These are phyloP conservation scores for Gautieria morchelliformis DNA, from an alignment of 768 basidiomycete species.

Conservation along the genomic window DNA sequence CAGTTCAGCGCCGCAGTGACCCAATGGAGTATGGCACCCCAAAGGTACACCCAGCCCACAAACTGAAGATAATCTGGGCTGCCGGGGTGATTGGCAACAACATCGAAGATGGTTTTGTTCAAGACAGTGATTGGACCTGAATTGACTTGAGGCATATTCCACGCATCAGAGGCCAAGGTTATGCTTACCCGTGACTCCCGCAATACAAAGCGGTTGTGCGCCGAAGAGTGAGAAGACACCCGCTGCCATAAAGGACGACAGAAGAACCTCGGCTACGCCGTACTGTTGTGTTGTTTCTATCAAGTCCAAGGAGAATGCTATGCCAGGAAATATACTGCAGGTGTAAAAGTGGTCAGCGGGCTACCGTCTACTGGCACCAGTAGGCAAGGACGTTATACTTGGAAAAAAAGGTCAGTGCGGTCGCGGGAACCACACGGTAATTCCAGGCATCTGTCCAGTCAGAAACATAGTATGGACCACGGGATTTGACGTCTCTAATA, in stretches of 20 bases:
- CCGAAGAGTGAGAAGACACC: conserved; percentile 81
- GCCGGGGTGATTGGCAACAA: conserved; percentile 45
- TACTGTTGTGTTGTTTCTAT: conserved; percentile 88
- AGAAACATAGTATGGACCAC: conserved; percentile 69
- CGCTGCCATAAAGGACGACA: conserved; percentile 82
- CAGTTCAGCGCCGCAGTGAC: conserved; percentile 72
- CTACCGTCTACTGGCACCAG: neutral
- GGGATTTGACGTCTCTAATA: conserved; percentile 53
- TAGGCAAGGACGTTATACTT: conserved; percentile 39
- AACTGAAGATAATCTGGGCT: conserved; percentile 76
- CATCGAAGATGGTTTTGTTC: conserved; percentile 82
- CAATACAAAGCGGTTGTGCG: conserved; percentile 85
- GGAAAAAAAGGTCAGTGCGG: conserved; percentile 76
- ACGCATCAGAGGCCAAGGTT: neutral
- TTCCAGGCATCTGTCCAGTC: conserved; percentile 93
- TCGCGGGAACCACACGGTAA: conserved; percentile 82
- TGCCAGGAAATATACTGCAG: conserved; percentile 71
- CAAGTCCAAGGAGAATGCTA: conserved; percentile 86
- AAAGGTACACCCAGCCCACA: conserved; percentile 87
- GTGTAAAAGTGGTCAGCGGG: neutral
- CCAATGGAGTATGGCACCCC: conserved; percentile 53
- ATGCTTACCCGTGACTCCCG: conserved; percentile 58
- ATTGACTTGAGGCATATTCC: conserved; percentile 1
- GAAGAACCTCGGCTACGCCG: conserved; percentile 78
- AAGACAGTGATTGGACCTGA: conserved; percentile 86